These are phyloP conservation scores for Centrapalus pauciflorus DNA, from an alignment of 129 eudicot species.

Conservation along the genomic window DNA sequence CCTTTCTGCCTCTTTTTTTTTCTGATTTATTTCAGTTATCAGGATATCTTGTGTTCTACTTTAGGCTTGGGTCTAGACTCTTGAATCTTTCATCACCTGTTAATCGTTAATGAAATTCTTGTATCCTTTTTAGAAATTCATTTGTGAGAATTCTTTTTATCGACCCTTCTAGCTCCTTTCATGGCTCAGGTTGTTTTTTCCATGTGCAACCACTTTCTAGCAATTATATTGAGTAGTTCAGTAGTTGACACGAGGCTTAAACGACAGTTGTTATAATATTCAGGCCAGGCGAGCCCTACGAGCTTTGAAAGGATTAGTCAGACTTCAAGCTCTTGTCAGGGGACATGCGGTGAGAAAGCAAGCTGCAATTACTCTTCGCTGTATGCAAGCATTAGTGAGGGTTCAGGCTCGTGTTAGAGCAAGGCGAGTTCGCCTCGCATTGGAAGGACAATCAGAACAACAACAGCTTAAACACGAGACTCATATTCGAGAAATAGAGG, in stretches of 20 bases:
- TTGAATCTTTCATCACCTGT: too few relatives aligned
- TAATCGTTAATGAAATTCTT: too few relatives aligned
- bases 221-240: background rate
- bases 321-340: constrained; percentile 84
- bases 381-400: constrained; percentile 91
- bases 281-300: constrained; percentile 89
- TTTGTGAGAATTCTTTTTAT: too few relatives aligned
- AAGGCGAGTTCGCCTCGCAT: constrained; percentile 72
- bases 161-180: too few relatives aligned
- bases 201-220: background rate
- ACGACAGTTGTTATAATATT: constrained; percentile 11
- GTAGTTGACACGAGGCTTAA: background rate
- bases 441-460: constrained; percentile 57
- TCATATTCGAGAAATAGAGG: constrained; percentile 80
- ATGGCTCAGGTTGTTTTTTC: too few relatives aligned
- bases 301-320: constrained; percentile 81
- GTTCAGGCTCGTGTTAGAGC: constrained; percentile 97
- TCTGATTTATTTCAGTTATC: too few relatives aligned
- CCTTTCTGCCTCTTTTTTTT: too few relatives aligned
- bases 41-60: too few relatives aligned
- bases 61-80: too few relatives aligned
- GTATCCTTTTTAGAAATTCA: too few relatives aligned
- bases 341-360: constrained; percentile 95
- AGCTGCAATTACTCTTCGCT: constrained; percentile 83
- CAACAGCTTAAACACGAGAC: constrained; percentile 70